phyloP scores from a whole-genome alignment of 805 yeast species.

The Phaffomyces opuntiae region DNA sequence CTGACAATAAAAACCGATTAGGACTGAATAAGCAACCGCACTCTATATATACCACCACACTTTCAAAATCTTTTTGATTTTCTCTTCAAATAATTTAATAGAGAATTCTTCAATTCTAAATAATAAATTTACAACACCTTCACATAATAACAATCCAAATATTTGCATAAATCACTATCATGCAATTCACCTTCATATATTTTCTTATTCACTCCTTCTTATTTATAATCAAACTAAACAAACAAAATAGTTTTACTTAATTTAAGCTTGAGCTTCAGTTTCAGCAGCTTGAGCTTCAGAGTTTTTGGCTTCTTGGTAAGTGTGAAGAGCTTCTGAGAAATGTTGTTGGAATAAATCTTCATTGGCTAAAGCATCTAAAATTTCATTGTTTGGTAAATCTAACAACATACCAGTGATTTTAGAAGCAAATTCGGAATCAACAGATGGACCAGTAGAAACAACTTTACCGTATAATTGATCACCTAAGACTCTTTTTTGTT shows the following conservation, averaged over 20 bases:
- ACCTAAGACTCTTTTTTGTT: slow-evolving; percentile 96
- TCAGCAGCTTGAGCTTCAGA: slow-evolving; percentile 7
- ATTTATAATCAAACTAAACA: slow-evolving; percentile 1
- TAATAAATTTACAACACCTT: too few species aligned
- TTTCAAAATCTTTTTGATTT: too few species aligned
- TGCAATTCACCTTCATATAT: too few species aligned
- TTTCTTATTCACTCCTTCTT: background rate
- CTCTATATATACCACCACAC: too few species aligned
- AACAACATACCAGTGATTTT: slow-evolving; percentile 98
- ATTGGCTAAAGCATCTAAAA: slow-evolving; percentile 81
- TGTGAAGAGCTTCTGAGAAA: slow-evolving; percentile 89
- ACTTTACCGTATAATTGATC: slow-evolving; percentile 95
- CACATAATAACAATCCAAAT: too few species aligned
- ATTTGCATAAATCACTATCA: too few species aligned
- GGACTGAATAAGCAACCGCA: too few species aligned
- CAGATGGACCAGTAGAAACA: slow-evolving; percentile 77
- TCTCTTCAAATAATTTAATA: too few species aligned
- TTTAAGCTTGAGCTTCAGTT: slow-evolving; percentile 10
- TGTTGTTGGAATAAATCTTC: slow-evolving; percentile 85
- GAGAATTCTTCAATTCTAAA: too few species aligned
- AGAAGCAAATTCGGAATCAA: slow-evolving; percentile 93
- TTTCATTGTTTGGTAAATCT: slow-evolving; percentile 89
- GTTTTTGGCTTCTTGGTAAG: slow-evolving; percentile 85
- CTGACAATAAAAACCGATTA: too few species aligned
- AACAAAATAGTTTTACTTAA: background rate